Evolutionary conservation across 495 filamentous ascomycete genomes (phyloP).

Genomic region (Aspergillus affinis): DNA sequence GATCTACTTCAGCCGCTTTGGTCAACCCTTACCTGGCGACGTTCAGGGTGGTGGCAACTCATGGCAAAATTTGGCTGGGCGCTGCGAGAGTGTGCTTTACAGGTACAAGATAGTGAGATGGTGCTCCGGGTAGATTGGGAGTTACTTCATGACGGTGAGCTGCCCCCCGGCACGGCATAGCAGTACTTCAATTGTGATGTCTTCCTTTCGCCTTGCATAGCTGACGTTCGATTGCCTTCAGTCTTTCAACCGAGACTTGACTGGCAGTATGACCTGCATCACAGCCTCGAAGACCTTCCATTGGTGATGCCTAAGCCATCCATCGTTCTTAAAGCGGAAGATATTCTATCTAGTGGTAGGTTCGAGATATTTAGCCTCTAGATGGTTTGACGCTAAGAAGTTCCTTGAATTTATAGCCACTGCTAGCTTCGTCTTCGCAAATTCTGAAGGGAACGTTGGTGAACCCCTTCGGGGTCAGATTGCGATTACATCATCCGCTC

Average conservation of each 20-base stretch:
- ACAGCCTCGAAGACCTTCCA: conserved; percentile 59
- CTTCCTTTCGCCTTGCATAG: neutral
- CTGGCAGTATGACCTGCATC: conserved; percentile 74
- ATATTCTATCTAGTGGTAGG: conserved; percentile 68
- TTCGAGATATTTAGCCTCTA: neutral
- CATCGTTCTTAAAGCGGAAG: conserved; percentile 63
- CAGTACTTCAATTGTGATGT: neutral
- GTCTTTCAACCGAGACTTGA: conserved; percentile 59
- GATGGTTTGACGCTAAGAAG: conserved; percentile 10
- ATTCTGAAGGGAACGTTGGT: conserved; percentile 78
- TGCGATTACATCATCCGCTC: conserved; percentile 66
- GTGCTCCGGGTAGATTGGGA: conserved; percentile 84
- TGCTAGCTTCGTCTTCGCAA: conserved; percentile 70
- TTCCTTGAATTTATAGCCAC: conserved; percentile 44
- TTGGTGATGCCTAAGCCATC: conserved; percentile 55
- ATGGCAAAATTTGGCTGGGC: conserved; percentile 72
- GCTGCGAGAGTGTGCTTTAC: conserved; percentile 69
- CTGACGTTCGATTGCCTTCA: conserved; percentile 24
- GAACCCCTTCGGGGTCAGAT: conserved; percentile 74
- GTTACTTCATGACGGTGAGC: conserved; percentile 63
- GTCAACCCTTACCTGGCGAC: conserved; percentile 70
- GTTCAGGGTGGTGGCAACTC: conserved; percentile 77
- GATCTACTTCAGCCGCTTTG: conserved; percentile 68
- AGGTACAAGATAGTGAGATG: conserved; percentile 60
- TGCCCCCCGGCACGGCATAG: neutral